Conservation (phyloP, 305 asterid genomes). For the Fraxinus sp. region DNA sequence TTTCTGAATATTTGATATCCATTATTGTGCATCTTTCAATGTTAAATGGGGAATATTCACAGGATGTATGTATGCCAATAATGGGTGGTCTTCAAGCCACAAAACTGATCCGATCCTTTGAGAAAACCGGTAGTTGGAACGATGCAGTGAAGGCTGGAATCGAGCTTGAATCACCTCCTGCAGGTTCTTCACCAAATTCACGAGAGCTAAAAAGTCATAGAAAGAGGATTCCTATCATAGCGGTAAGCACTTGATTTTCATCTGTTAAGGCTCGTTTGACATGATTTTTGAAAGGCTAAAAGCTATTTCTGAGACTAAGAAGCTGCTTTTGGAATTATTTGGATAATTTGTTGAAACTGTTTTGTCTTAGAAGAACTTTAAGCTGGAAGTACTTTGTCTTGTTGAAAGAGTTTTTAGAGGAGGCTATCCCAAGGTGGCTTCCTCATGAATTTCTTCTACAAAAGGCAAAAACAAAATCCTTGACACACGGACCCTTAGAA, state of each 20-base stretch:
- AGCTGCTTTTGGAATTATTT: background rate
- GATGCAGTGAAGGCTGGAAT: conserved; percentile 76
- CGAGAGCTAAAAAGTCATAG: conserved; percentile 21
- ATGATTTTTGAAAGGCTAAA: background rate
- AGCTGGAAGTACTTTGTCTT: background rate
- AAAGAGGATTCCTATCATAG: conserved; percentile 66
- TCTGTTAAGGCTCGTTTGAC: background rate
- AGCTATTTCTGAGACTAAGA: background rate
- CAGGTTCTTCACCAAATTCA: conserved; percentile 31
- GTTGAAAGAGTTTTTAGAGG: background rate
- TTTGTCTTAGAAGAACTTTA: background rate
- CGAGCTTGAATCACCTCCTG: conserved; percentile 39
- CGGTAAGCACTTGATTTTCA: conserved; percentile 42
- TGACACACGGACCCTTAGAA: background rate
- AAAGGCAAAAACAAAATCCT: background rate
- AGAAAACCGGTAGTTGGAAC: conserved; percentile 84
- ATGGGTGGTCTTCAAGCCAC: conserved; percentile 94
- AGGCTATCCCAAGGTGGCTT: background rate
- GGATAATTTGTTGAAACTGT: background rate
- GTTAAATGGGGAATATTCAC: conserved; percentile 9
- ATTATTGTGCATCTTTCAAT: background rate
- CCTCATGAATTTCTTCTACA: background rate
- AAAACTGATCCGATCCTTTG: conserved; percentile 70
- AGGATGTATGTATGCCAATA: conserved; percentile 96
- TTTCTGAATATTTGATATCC: background rate